Base-by-base conservation (phyloP, 2,329 filamentous ascomycete species). In the Delphinella strobiligena region DNA sequence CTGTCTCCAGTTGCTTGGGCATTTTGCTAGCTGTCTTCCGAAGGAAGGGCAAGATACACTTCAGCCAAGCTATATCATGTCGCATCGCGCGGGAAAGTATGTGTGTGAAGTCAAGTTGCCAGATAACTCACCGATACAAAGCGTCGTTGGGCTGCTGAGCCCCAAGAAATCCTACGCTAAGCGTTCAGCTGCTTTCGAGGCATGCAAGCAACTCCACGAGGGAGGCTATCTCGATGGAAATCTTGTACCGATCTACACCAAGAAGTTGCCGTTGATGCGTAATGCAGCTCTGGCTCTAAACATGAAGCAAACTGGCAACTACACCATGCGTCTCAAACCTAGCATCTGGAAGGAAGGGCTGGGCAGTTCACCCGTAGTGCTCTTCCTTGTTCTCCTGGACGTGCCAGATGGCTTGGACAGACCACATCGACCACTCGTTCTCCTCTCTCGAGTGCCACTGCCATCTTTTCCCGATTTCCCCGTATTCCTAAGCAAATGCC, bases 231-330 rank as follows among this genome's bases (percentile, higher is more conserved):
- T 98, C 4, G 75, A 95, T 53, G 71, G 78, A 1, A 66, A 86
- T 54, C 67, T 96, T 2, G 72, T 84, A 40, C 84, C 91, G 0
- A 74, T 72, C 0, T 83, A 84, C 44, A 68, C 69, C 15, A 89
- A 81, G 53, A 68, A 71, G 30, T 66, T 91, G 0, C 88, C 86
- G 3, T 70, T 66, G 0, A 89, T 93, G 82, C 73, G 84, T n/a
- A 95, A 95, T 56, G 87, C 88, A 2, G 72, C 78, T 0, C 63
- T 95, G 4, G 87, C 88, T 0, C 69, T 95, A n/a, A 82, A 76
- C 46, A 77, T 77, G 17, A 88, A 86, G 53, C 86, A 82, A 54
- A 78, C 72, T 35, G 72, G 74, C 1, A 66, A 73, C 19, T 96
- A 96, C 57, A 61, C 63, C 1, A 93, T 93, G 82, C 74, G 74